phyloP scores from a whole-genome alignment of 148 eudicot species.

The Fagopyrum tataricum region DNA sequence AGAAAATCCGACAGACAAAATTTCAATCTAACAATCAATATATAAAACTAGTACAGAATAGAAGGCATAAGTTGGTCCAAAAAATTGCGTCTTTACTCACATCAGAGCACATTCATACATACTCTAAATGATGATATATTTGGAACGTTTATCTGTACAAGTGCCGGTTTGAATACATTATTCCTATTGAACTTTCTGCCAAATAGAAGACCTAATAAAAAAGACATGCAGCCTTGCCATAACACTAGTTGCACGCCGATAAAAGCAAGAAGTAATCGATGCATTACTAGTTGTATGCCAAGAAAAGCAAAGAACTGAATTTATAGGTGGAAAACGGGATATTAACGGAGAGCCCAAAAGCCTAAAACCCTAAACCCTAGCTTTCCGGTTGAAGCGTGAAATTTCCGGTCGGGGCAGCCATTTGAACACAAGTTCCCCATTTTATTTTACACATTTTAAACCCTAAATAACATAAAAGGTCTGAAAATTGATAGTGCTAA shows the following conservation, averaged over 20 bases:
- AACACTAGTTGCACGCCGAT: neutral
- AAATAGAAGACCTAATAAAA: neutral
- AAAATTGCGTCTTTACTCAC: neutral
- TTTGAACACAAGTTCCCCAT: neutral
- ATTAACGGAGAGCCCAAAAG: neutral
- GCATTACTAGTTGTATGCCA: neutral
- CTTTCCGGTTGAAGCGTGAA: neutral
- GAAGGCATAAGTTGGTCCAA: neutral
- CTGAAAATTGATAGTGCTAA: neutral
- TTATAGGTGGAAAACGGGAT: neutral
- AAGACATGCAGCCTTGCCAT: neutral
- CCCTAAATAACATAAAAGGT: neutral
- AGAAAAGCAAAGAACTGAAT: neutral
- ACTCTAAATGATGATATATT: neutral
- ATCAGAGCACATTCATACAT: neutral
- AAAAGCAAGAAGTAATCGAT: neutral
- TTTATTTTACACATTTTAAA: neutral
- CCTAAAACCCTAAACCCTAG: constrained; percentile 30
- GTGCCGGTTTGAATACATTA: neutral
- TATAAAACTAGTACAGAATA: neutral
- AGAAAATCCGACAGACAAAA: neutral
- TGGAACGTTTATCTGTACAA: neutral
- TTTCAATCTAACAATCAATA: neutral
- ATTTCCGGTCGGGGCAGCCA: neutral
- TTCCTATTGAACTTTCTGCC: neutral